A percentile compares a stretch with the other conserved stretches of the same genome.
Conservation (phyloP, 225 moss, liverwort and hornwort genomes). For the Antitrichia curtipendula region DNA sequence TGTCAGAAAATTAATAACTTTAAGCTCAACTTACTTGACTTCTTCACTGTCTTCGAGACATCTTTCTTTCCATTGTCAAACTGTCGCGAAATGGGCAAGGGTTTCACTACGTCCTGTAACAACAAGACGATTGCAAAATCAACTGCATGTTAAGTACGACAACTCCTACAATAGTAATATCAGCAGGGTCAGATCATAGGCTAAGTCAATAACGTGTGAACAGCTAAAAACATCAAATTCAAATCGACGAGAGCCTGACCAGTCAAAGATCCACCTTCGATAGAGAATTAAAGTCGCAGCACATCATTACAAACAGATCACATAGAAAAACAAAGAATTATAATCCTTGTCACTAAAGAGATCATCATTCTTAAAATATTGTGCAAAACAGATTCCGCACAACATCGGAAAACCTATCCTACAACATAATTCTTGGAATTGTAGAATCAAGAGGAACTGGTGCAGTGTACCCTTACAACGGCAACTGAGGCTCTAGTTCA, state of each 20-base stretch:
- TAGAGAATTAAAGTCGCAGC: not conserved
- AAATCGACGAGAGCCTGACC: not conserved
- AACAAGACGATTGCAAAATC: not conserved
- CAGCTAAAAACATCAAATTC: not conserved
- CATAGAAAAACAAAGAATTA: not conserved
- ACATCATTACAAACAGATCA: not conserved
- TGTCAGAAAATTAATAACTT: not conserved
- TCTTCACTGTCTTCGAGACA: constrained; percentile 33
- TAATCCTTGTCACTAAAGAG: not conserved
- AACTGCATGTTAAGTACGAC: not conserved
- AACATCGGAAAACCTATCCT: not conserved
- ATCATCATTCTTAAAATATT: not conserved
- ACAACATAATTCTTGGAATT: not conserved
- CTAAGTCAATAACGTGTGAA: not conserved
- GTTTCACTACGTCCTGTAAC: constrained; percentile 48
- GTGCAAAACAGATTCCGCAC: not conserved
- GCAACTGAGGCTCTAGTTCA: not conserved
- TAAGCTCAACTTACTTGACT: constrained; percentile 37
- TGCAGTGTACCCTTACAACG: not conserved
- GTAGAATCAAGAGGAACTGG: not conserved
- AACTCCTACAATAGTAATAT: not conserved
- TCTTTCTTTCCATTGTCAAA: constrained; percentile 56
- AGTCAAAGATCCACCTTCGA: not conserved
- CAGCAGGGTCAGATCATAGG: not conserved
- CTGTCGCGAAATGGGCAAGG: constrained; percentile 28